A percentile compares a stretch with the other conserved stretches of the same genome.
These are phyloP conservation scores for Polygonum aviculare DNA, from an alignment of 148 eudicot genomes.

Conservation along the genomic window DNA sequence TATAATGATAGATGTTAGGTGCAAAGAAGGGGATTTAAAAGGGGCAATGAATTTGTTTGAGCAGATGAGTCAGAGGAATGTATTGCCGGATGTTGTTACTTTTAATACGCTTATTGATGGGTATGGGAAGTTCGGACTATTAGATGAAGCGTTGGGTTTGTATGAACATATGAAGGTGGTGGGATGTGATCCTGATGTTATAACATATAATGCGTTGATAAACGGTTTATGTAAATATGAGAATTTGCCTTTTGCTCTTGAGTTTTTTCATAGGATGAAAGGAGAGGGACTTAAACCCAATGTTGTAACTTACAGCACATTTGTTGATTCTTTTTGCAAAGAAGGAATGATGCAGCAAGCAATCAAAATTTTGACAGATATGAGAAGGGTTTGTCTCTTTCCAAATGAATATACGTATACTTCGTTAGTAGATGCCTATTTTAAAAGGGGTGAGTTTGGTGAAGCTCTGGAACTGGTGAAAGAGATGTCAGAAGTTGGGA, in stretches of 20 bases:
- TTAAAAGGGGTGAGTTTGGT: constrained; percentile 49
- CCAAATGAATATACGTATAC: constrained; percentile 89
- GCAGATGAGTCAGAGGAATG: constrained; percentile 50
- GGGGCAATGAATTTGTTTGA: constrained; percentile 46
- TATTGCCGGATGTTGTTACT: constrained; percentile 75
- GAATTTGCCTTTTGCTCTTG: constrained; percentile 53
- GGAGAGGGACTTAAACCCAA: constrained; percentile 63
- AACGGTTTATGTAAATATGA: constrained; percentile 74
- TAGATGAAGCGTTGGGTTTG: constrained; percentile 37
- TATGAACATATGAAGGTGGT: constrained; percentile 58
- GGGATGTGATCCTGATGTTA: constrained; percentile 65
- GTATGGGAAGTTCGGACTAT: constrained; percentile 70
- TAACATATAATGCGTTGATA: constrained; percentile 79
- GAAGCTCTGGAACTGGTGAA: constrained; percentile 60
- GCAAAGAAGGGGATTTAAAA: constrained; percentile 65
- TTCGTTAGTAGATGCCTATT: constrained; percentile 77
- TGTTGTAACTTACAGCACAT: constrained; percentile 86
- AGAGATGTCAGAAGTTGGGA: constrained; percentile 73
- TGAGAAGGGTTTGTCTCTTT: constrained; percentile 73
- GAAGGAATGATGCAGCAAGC: constrained; percentile 79
- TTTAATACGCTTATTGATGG: constrained; percentile 88
- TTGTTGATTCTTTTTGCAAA: constrained; percentile 92
- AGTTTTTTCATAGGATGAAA: constrained; percentile 66
- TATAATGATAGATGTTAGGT: constrained; percentile 66
- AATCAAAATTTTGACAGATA: constrained; percentile 74